A percentile compares a stretch with the other conserved stretches of the same genome.
Conservation (phyloP, 495 filamentous ascomycete genomes). For the Aspergillus panamensis region DNA sequence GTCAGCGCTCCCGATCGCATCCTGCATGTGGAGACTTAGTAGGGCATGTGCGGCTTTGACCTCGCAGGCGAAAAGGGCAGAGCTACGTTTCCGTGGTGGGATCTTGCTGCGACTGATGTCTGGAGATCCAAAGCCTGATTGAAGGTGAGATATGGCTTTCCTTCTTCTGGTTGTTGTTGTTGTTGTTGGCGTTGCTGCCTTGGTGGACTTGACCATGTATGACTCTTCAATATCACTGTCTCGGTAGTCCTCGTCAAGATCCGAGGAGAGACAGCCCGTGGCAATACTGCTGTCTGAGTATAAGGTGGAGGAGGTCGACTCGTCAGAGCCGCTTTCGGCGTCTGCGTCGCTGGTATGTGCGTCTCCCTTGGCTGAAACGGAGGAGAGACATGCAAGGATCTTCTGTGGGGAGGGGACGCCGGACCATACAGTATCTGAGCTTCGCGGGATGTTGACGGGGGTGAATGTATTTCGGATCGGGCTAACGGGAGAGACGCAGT, state of each 20-base stretch:
- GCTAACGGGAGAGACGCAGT: slow-evolving; percentile 31
- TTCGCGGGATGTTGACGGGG: slow-evolving; percentile 35
- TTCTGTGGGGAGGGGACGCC: slow-evolving; percentile 12
- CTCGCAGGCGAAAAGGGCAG: slow-evolving; percentile 29
- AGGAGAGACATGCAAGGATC: slow-evolving; percentile 9
- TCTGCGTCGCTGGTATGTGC: slow-evolving; percentile 4
- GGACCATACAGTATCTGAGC: slow-evolving; percentile 14
- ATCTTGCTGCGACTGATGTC: neutral
- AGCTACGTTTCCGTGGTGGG: neutral
- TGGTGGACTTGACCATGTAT: neutral
- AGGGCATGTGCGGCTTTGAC: slow-evolving; percentile 57
- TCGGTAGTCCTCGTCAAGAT: slow-evolving; percentile 22
- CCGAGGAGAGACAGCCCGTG: neutral
- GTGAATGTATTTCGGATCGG: slow-evolving; percentile 29
- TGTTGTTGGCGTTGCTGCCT: too few relatives aligned
- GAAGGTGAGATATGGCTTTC: neutral
- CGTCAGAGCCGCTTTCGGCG: slow-evolving; percentile 13
- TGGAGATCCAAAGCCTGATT: neutral
- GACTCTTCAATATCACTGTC: slow-evolving; percentile 15
- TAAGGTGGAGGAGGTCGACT: slow-evolving; percentile 7
- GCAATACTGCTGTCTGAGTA: slow-evolving; percentile 5
- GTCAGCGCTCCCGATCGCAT: slow-evolving; percentile 24
- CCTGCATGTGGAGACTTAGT: slow-evolving; percentile 51
- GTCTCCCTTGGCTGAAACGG: neutral
- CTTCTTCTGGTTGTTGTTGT: neutral